These are phyloP conservation scores for Boletus rubroflammeus DNA, from an alignment of 768 basidiomycete species.

Conservation along the genomic window DNA sequence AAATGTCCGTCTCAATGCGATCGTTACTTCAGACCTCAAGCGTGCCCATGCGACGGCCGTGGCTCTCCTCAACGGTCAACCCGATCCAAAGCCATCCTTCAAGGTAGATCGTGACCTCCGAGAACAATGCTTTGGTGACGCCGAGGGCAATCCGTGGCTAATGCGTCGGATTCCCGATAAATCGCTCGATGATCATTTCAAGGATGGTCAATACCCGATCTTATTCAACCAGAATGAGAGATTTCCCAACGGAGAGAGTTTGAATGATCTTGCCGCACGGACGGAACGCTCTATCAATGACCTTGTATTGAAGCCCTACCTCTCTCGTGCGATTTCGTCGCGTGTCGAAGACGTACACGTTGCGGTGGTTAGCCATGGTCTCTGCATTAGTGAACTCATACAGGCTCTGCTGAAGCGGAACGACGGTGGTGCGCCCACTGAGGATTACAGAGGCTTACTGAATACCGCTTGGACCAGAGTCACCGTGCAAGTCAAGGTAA, in stretches of 20 bases:
- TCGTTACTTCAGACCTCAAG: conserved; percentile 65
- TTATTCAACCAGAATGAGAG: conserved; percentile 42
- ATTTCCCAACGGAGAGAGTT: conserved; percentile 72
- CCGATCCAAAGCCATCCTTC: conserved; percentile 43
- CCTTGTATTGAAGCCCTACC: conserved; percentile 49
- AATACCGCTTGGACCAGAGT: conserved; percentile 73
- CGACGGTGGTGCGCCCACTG: conserved; percentile 26
- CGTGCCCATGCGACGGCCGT: conserved; percentile 62
- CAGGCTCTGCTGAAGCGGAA: conserved; percentile 46
- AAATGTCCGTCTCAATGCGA: conserved; percentile 44
- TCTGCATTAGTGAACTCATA: conserved; percentile 62
- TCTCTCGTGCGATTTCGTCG: conserved; percentile 42
- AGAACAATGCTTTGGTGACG: conserved; percentile 69
- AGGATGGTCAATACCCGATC: conserved; percentile 50
- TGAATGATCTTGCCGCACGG: conserved; percentile 56
- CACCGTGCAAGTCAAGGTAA: conserved; percentile 47
- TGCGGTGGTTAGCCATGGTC: conserved; percentile 72
- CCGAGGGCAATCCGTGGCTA: conserved; percentile 58
- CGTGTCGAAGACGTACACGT: conserved; percentile 45
- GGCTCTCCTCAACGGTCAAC: conserved; percentile 49
- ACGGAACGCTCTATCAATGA: conserved; percentile 50
- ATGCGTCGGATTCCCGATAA: conserved; percentile 24
- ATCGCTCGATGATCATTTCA: conserved; percentile 45
- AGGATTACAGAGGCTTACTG: conserved; percentile 46
- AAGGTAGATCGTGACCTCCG: conserved; percentile 49